Evolutionary conservation across 73 alveolate species (phyloP).

Genomic region (Uronychia binucleata): DNA sequence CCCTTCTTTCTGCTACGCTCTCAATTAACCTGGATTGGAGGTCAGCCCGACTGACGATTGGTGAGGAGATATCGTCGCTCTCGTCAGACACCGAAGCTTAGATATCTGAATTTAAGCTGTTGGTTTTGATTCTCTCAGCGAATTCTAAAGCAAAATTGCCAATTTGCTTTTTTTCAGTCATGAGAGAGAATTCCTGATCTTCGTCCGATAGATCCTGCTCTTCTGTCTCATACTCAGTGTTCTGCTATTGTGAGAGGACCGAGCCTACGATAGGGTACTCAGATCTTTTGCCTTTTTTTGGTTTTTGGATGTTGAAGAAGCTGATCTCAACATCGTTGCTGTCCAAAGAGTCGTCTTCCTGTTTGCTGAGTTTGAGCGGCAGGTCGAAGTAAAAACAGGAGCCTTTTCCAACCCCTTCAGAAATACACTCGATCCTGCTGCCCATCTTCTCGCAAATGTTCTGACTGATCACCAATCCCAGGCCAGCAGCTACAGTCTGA

Average conservation of each 20-base stretch:
- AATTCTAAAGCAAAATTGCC: neutral
- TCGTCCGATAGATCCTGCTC: neutral
- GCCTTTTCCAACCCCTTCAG: neutral
- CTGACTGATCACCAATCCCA: conserved; percentile 30
- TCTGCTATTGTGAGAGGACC: neutral
- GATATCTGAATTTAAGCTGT: neutral
- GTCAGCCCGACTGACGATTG: neutral
- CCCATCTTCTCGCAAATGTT: conserved; percentile 23
- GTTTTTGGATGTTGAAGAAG: neutral
- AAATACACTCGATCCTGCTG: neutral
- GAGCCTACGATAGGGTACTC: neutral
- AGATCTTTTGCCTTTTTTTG: neutral
- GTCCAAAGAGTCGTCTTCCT: neutral
- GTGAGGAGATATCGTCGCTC: neutral
- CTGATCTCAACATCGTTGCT: neutral
- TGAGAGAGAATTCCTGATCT: neutral
- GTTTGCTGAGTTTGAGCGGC: neutral
- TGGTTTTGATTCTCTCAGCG: neutral
- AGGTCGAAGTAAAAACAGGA: neutral
- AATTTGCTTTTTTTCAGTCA: neutral
- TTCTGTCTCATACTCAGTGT: neutral
- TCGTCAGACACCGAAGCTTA: neutral
- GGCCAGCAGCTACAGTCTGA: conserved; percentile 12
- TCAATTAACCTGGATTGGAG: neutral
- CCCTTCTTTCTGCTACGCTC: neutral